phyloP scores from a whole-genome alignment of 768 basidiomycete species.

The Mycena indigotica region DNA sequence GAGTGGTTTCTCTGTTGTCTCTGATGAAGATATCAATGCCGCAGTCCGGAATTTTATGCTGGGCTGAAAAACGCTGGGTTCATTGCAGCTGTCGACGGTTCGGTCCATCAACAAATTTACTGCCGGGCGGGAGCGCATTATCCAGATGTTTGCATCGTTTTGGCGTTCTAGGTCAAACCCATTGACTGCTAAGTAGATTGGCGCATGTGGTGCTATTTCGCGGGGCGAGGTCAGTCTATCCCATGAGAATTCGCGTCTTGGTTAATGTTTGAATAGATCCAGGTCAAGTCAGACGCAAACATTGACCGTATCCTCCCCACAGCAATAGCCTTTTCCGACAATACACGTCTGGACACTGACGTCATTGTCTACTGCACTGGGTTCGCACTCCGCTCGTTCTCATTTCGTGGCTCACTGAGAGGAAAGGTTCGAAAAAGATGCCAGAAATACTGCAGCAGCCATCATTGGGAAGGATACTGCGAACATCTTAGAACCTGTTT shows the following conservation, averaged over 20 bases:
- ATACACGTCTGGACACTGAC: constrained; percentile 48
- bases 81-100: constrained; percentile 9
- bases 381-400: constrained; percentile 21
- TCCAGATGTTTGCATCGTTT: constrained; percentile 36
- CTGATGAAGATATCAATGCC: background rate
- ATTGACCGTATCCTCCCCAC: constrained; percentile 42
- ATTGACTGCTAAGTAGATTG: no score
- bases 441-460: constrained; percentile 2
- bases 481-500: constrained; percentile 26
- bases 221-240: constrained; percentile 36
- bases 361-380: constrained; percentile 54
- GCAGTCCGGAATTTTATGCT: constrained; percentile 20
- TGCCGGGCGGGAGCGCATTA: constrained; percentile 51
- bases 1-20: background rate
- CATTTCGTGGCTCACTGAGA: background rate
- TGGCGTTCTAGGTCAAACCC: no score
- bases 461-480: constrained; percentile 12
- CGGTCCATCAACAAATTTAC: constrained; percentile 17
- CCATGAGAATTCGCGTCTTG: no score
- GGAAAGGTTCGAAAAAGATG: constrained; percentile 30
- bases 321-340: constrained; percentile 44
- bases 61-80: constrained; percentile 17
- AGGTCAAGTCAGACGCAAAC: constrained; percentile 42
- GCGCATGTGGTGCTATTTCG: constrained; percentile 14
- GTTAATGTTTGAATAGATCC: constrained; percentile 33